Percentiles rank a stretch among this genome's conserved stretches.
These are phyloP conservation scores for Cyberlindnera amylophila DNA, from an alignment of 805 yeast genomes.

Conservation along the genomic window DNA sequence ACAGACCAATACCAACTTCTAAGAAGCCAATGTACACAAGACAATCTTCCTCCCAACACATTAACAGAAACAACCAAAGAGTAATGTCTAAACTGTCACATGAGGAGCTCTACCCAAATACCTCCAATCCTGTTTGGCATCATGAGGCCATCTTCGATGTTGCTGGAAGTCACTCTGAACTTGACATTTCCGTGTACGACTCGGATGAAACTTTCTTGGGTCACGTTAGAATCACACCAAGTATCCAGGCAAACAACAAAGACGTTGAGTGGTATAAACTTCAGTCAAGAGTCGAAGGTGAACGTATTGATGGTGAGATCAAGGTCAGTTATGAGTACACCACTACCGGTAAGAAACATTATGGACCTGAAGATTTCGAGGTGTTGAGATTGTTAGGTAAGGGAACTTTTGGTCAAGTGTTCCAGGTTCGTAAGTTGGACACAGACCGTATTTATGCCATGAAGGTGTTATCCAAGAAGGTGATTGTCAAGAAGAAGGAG, in stretches of 20 bases:
- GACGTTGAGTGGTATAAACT: slow-evolving; percentile 71
- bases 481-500: slow-evolving; percentile 94
- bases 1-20: slow-evolving; percentile 18
- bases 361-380: slow-evolving; percentile 94
- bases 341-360: slow-evolving; percentile 64
- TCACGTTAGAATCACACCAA: slow-evolving; percentile 70
- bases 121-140: slow-evolving; percentile 78
- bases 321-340: slow-evolving; percentile 72
- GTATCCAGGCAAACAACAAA: slow-evolving; percentile 31
- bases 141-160: slow-evolving; percentile 93
- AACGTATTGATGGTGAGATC: slow-evolving; percentile 72
- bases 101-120: slow-evolving; percentile 27
- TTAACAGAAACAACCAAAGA: slow-evolving; percentile 28
- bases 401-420: slow-evolving; percentile 97
- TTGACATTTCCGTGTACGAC: slow-evolving; percentile 91
- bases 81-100: slow-evolving; percentile 6
- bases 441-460: slow-evolving; percentile 91
- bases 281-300: slow-evolving; percentile 71
- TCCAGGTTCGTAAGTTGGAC: slow-evolving; percentile 89
- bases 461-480: slow-evolving; percentile 93
- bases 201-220: slow-evolving; percentile 87
- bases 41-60: slow-evolving; percentile 41
- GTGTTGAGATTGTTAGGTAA: slow-evolving; percentile 86
- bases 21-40: slow-evolving; percentile 39
- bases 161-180: slow-evolving; percentile 74